Conservation (phyloP, 2,329 filamentous ascomycete species). For the Paraphoma chrysanthemicola region DNA sequence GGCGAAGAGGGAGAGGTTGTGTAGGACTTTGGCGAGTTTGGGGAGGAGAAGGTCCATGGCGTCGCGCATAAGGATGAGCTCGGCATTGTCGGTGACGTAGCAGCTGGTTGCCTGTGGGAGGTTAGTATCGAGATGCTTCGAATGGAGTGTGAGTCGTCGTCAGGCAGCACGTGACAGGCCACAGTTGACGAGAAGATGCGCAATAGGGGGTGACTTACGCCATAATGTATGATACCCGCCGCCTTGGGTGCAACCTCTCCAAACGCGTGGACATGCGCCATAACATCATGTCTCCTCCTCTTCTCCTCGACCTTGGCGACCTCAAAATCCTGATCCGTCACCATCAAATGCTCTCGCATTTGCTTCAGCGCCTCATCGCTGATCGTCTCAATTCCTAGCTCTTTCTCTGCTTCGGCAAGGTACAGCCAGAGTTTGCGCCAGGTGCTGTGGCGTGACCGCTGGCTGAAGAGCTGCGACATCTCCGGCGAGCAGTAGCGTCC, state of each 20-base stretch:
- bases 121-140: slow-evolving; percentile 59
- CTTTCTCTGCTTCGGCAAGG: slow-evolving; percentile 82
- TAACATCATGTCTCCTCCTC: slow-evolving; percentile 69
- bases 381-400: slow-evolving; percentile 76
- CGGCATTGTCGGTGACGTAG: slow-evolving; percentile 37
- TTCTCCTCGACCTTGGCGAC: slow-evolving; percentile 58
- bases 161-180: background rate
- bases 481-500: slow-evolving; percentile 70
- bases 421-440: slow-evolving; percentile 88
- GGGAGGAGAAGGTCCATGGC: slow-evolving; percentile 77
- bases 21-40: slow-evolving; percentile 80
- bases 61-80: slow-evolving; percentile 72
- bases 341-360: slow-evolving; percentile 53
- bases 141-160: background rate
- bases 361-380: slow-evolving; percentile 65
- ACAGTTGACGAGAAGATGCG: background rate
- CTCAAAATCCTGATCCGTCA: slow-evolving; percentile 57
- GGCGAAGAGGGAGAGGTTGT: slow-evolving; percentile 76
- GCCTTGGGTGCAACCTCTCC: slow-evolving; percentile 76
- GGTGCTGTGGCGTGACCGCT: slow-evolving; percentile 74
- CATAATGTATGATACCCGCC: slow-evolving; percentile 81
- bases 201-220: slow-evolving; percentile 63
- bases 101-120: slow-evolving; percentile 59
- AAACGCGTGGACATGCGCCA: slow-evolving; percentile 75
- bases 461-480: slow-evolving; percentile 74